These are phyloP conservation scores for Calcarisporium arbuscula DNA, from an alignment of 2,329 filamentous ascomycete species.

Conservation along the genomic window DNA sequence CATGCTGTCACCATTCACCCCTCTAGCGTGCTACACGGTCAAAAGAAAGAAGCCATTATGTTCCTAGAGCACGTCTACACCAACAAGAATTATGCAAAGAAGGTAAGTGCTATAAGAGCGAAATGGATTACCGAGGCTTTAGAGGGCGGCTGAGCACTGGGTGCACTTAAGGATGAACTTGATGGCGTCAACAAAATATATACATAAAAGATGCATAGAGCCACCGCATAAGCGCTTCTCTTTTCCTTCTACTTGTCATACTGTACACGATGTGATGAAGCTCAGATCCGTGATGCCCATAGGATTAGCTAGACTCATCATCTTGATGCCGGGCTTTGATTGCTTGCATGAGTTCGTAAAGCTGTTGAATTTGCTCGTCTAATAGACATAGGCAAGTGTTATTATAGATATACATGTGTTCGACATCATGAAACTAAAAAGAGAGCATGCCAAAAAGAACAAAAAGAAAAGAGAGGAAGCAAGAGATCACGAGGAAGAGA, in stretches of 20 bases:
- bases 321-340: constrained; percentile 44
- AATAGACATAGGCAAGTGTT: neutral
- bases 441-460: no score
- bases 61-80: constrained; percentile 63
- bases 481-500: no score
- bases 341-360: constrained; percentile 89
- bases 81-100: constrained; percentile 60
- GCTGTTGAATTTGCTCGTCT: constrained; percentile 90
- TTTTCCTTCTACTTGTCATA: no score
- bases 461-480: no score
- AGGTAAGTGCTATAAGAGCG: constrained; percentile 55
- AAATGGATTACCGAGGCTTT: constrained; percentile 51
- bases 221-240: no score
- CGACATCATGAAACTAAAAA: constrained; percentile 5
- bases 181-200: no score
- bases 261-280: no score
- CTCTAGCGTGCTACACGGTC: constrained; percentile 54
- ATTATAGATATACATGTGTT: neutral
- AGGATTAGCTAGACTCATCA: constrained; percentile 19
- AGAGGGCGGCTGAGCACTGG: no score
- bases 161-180: no score
- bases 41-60: constrained; percentile 62
- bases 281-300: no score
- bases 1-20: constrained; percentile 58
- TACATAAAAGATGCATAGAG: no score